Conservation (phyloP, 257 asterid genomes). For the Thymus mandschuricus region DNA sequence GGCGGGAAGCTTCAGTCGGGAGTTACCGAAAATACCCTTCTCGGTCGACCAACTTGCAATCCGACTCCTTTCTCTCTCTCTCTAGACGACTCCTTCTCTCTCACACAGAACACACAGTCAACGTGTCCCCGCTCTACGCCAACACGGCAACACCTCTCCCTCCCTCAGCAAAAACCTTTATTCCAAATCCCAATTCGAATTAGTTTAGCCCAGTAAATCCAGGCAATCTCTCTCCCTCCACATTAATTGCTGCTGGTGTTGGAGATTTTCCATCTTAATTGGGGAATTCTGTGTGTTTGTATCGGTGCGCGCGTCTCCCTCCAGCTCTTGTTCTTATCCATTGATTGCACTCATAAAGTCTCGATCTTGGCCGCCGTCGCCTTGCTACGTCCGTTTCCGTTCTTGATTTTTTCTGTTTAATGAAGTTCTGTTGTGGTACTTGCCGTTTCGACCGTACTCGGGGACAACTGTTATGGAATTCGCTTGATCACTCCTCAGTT, state of each 20-base stretch:
- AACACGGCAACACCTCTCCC: slow-evolving; percentile 18
- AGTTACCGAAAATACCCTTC: slow-evolving; percentile 28
- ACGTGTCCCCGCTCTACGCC: slow-evolving; percentile 39
- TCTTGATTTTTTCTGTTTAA: slow-evolving; percentile 33
- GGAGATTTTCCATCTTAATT: background rate
- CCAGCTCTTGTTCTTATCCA: slow-evolving; percentile 24
- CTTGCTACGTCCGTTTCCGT: background rate
- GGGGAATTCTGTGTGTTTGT: slow-evolving; percentile 14
- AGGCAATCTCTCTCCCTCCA: slow-evolving; percentile 31
- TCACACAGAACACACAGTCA: slow-evolving; percentile 41
- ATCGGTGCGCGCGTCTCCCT: slow-evolving; percentile 37
- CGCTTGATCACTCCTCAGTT: slow-evolving; percentile 33
- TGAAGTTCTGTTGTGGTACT: slow-evolving; percentile 48
- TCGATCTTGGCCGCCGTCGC: slow-evolving; percentile 32
- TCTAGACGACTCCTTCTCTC: slow-evolving; percentile 27
- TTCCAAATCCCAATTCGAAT: slow-evolving; percentile 42
- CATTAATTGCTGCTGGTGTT: slow-evolving; percentile 35
- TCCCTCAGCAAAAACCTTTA: slow-evolving; percentile 26
- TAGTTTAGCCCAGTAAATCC: slow-evolving; percentile 25
- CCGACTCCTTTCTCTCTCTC: slow-evolving; percentile 23
- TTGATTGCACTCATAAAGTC: slow-evolving; percentile 30
- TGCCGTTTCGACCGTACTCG: slow-evolving; percentile 33
- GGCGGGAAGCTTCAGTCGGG: slow-evolving; percentile 18
- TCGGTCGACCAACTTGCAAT: background rate
- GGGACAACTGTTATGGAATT: slow-evolving; percentile 33